Base-by-base conservation (phyloP, 805 yeast species). In the Zygotorulaspora sp. region DNA sequence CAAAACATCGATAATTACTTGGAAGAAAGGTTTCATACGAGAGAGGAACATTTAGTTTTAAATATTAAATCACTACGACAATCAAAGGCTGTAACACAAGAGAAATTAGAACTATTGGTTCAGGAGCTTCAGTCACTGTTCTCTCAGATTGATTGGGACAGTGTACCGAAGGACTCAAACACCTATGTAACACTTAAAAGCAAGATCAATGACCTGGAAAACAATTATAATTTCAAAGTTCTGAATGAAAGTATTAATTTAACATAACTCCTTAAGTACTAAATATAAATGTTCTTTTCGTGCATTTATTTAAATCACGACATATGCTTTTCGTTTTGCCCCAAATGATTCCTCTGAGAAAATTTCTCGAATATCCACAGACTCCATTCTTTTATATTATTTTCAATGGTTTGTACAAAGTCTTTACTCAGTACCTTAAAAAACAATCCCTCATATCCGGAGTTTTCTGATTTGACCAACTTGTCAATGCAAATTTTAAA, bases 71-170 rank as follows among this genome's bases (percentile, higher is more conserved):
- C 22, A 1, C 37, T 57, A 20, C 34, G 35, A 27, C 26, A 15
- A n/a, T 16, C 38, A 13, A 38, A 33, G 22, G 27, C 32, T 4
- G n/a, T 27, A n/a, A 46, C 55, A 5, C 26, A 41, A n/a, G 36
- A 32, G 11, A 54, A 51, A 24, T 19, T 57, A 5, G 35, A 42
- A 1, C 9, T 38, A 3, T 33, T 50, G 23, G 17, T 47, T 4
- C 23, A 38, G 6, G 51, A 52, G 21, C 33, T 57, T n/a, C 26
- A 37, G 15, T 9, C 14, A 3, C 20, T 52, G 5, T 33, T 47
- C n/a, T 20, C 34, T 10, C 48, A 41, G 18, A 39, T 52, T 9
- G 48, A 54, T 25, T 56, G 62, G 62, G 18, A 31, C 17, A 18
- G 32, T 2, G 21, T 53, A 23, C 44, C 51, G 10, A 48, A 40